Evolutionary conservation across 768 basidiomycete genomes (phyloP), one percentile per base, ranked within the genome.

Genomic region (Boletus subparvulus): DNA sequence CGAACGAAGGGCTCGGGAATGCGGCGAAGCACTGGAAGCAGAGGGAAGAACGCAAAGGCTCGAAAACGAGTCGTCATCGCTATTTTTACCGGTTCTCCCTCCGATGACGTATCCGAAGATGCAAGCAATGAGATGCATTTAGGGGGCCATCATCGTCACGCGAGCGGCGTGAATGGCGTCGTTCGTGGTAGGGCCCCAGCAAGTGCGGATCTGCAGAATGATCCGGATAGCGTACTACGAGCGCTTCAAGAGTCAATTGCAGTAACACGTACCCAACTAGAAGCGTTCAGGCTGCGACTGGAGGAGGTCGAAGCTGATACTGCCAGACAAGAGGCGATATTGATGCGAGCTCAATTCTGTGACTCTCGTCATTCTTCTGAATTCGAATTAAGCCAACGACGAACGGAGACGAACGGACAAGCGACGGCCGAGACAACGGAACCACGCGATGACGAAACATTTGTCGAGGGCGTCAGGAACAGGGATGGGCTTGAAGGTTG

Each of bases 41-140:
- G 35, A 39, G 42, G 51, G 14, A 65, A 56, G 55, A 44, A 50
- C 36, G 28, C 40, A 3, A 56, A 54, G 39, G 40, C 24, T 21
- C 61, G 57, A 44, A 61, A 61, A 13, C 63, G 69, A 7, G 58
- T 71, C 0, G 61, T 71, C 45, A 73, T 71, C 8, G 69, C 69
- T 43, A 70, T 73, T 36, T 71, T 71, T 16, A 66, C 69, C 2
- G 71, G 63, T 14, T 43, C 55, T 37, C 24, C 36, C 8, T 14
- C 62, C 1, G 52, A 58, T 16, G 46, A 36, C 14, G 43, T 6
- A 13, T 21, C 35, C 24, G 41, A 44, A 41, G 47, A 16, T 8
- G 14, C n/a, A 11, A 17, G 35, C 3, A 37, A 41, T 9, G 48
- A 19, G 6, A 36, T 6, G 24, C 32, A 50, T 32, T 7, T 46